Evolutionary conservation across 306 rosid species (phyloP), one percentile per base, ranked within the genome.

Genomic region (Bauhinia variegata): DNA sequence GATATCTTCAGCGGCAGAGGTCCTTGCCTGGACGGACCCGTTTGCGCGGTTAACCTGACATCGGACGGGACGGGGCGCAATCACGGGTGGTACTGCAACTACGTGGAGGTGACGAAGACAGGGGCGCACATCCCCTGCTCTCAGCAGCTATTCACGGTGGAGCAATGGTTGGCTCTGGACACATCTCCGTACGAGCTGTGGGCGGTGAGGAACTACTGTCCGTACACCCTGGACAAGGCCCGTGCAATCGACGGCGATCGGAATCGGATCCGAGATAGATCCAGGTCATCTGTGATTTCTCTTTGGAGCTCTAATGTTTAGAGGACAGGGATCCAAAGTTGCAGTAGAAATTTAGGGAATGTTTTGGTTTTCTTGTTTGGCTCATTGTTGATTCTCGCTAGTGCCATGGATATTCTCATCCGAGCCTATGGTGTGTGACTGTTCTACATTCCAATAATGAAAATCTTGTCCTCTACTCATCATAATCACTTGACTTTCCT

Each of bases 31-130:
- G 9, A 66, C 12, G 78, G 61, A 7, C 88, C 93, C 6, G 75
- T 89, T 37, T 92, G 98, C 78, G 86, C 82, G 8, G 74, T 88
- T n/a, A 92, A 88, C 52, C 81, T 92, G 1, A 89, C 96, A 1
- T 89, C 98, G 0, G 93, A 89, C 72, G 98, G 98, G 0, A 44
- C 85, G 10, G 89, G 96, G 0, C 0, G 73, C 2, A 83, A 86
- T 71, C 98, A 92, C 60, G 98, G 98, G 0, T 92, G 98, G 98
- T 92, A 92, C 80, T 73, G 78, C 44, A 92, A 89, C 77, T 89
- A 92, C 79, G 82, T 88, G 1, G 91, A 92, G 84, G 86, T 92
- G 4, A 81, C 89, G 7, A 28, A 80, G 18, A 88, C 96, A 0
- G 96, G 93, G 32, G 77, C 80, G 65, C 96, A 89, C 81, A 4